phyloP scores from a whole-genome alignment of 139 green algal species.

The Tetradesmus obliquus region DNA sequence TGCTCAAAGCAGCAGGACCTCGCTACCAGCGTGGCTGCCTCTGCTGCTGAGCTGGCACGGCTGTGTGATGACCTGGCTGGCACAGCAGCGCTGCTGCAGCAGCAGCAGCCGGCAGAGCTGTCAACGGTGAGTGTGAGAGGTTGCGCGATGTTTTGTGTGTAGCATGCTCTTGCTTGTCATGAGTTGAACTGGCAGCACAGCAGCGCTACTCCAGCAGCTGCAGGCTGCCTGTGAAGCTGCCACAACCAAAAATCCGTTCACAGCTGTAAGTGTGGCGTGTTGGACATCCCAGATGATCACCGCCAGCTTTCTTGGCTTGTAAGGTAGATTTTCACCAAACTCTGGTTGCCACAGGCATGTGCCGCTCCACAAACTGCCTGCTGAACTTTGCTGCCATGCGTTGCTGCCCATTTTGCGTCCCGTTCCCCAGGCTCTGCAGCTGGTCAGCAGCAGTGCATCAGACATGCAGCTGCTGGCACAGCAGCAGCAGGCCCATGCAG shows the following conservation, averaged over 20 bases:
- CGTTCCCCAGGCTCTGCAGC: neutral
- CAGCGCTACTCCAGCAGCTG: neutral
- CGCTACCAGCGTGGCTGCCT: neutral
- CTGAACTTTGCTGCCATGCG: neutral
- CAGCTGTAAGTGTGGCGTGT: too few relatives aligned
- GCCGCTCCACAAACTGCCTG: neutral
- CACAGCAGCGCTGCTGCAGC: neutral
- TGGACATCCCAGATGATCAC: neutral
- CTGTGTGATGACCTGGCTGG: neutral
- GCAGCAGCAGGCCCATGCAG: neutral
- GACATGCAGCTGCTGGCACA: neutral
- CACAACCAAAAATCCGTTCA: too few relatives aligned
- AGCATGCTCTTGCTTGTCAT: neutral
- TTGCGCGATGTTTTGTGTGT: neutral
- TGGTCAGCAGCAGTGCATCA: neutral
- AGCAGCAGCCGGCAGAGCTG: neutral
- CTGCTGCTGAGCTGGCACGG: neutral
- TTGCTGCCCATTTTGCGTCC: neutral
- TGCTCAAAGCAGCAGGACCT: neutral
- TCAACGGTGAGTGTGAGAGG: neutral
- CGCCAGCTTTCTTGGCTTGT: neutral
- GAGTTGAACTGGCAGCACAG: neutral
- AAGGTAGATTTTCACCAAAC: neutral
- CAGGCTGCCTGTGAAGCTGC: neutral
- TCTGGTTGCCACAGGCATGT: too few relatives aligned